These are phyloP conservation scores for Pseudevernia furfuracea DNA, from an alignment of 495 filamentous ascomycete genomes.

Conservation along the genomic window DNA sequence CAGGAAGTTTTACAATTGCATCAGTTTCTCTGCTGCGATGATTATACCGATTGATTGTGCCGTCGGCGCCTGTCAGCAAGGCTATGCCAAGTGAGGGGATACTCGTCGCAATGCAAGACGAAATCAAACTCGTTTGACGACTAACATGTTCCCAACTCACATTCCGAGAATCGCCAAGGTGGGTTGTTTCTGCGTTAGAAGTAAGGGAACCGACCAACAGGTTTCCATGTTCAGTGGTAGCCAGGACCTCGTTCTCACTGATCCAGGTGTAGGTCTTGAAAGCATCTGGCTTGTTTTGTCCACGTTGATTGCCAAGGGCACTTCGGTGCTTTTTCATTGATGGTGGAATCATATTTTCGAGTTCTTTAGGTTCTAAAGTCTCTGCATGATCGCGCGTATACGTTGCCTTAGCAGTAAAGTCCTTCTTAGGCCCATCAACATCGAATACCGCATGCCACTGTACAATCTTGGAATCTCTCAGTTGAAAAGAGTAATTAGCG, in stretches of 20 bases:
- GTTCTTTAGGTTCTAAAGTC: background rate
- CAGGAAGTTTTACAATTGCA: constrained; percentile 29
- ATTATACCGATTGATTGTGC: constrained; percentile 43
- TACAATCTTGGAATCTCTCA: constrained; percentile 14
- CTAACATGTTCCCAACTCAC: constrained; percentile 15
- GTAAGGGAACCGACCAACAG: constrained; percentile 43
- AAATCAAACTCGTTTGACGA: constrained; percentile 30
- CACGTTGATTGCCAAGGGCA: background rate
- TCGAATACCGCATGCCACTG: constrained; percentile 21
- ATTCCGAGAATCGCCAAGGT: background rate
- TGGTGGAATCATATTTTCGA: too few species aligned
- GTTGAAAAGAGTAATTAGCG: constrained; percentile 22
- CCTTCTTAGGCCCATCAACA: constrained; percentile 28
- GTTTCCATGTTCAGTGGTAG: constrained; percentile 51
- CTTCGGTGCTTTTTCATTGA: background rate
- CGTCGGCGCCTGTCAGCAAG: constrained; percentile 47
- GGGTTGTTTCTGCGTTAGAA: background rate
- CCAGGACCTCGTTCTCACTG: constrained; percentile 47
- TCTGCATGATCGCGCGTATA: constrained; percentile 12
- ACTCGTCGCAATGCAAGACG: constrained; percentile 39
- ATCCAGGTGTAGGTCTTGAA: constrained; percentile 63
- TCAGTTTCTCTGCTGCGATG: constrained; percentile 25
- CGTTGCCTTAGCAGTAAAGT: constrained; percentile 20
- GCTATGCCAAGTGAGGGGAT: constrained; percentile 31
- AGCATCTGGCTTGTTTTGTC: constrained; percentile 31